Evolutionary conservation across 306 rosid species (phyloP), one percentile per base, ranked within the genome.

Genomic region (Delonix regia): DNA sequence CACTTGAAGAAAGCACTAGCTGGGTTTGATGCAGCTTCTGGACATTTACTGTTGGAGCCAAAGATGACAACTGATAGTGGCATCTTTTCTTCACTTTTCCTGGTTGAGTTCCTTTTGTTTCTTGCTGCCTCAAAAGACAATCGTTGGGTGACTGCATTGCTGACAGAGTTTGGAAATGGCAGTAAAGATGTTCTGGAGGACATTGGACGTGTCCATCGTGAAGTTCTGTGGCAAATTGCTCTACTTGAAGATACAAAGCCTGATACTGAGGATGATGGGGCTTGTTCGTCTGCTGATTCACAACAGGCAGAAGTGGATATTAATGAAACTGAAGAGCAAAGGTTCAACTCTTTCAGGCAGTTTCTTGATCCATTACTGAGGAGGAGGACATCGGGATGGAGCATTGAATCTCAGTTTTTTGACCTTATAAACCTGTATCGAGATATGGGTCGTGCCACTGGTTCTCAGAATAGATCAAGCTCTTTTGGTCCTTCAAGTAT

Each of bases 111-210:
- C 85, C 97, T 96, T 83, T 86, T 96, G 55, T 96, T 96, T 85
- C 94, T 96, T 80, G 98, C 99, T 82, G 97, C 94, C 78, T 90
- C 98, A 2, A 96, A 96, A 82, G 99, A 96, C 85, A 93, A 96
- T 81, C 97, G 96, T 25, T 96, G 99, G 99, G 85, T 93, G 55
- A 86, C 91, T 36, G 93, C 99, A 3, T 85, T 96, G 87, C 93
- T 93, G 59, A 79, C 98, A 2, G 99, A 96, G 82, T 87, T 96
- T 61, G 99, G 98, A 73, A 91, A 86, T 85, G 94, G 89, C n/a
- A 75, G 97, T 83, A 93, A 91, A 86, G 97, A 96, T 84, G 97
- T 96, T 44, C 88, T 96, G 53, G 97, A 91, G 82, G 96, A 90
- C 80, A 90, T 96, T 51, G 98, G 99, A 15, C 87, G 52, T 56